Evolutionary conservation across 345 rosid species (phyloP).

Genomic region (Brassica juncea): DNA sequence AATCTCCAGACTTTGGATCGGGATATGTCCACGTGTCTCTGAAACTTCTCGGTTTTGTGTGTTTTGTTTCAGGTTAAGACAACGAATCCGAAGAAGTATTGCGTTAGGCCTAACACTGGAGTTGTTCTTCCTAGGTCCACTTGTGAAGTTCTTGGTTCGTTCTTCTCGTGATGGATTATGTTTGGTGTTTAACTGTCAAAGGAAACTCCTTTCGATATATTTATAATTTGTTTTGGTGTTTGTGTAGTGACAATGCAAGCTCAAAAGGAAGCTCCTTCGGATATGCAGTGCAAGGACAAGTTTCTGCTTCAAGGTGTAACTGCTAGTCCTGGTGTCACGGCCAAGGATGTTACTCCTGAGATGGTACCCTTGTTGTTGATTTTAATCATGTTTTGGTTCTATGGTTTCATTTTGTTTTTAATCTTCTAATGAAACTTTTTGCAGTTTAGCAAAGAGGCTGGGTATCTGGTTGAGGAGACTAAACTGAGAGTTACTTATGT

Average conservation of each 20-base stretch:
- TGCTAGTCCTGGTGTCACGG: constrained; percentile 57
- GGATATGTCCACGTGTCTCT: not conserved
- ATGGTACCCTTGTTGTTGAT: constrained; percentile 44
- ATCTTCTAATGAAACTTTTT: constrained; percentile 20
- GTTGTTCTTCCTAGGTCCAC: constrained; percentile 65
- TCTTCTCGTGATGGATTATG: not conserved
- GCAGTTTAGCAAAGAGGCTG: constrained; percentile 72
- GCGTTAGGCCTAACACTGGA: constrained; percentile 86
- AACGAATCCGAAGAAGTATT: constrained; percentile 82
- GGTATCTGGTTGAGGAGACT: constrained; percentile 66
- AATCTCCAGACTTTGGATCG: not conserved
- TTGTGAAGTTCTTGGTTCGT: constrained; percentile 65
- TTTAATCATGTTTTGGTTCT: no score
- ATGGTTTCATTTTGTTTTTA: not conserved
- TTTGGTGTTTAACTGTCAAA: not conserved
- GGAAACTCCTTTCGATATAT: not conserved
- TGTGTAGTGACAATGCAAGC: constrained; percentile 88
- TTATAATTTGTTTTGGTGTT: not conserved
- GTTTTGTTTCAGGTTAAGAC: constrained; percentile 67
- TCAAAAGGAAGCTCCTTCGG: constrained; percentile 75
- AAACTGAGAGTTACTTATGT: constrained; percentile 73
- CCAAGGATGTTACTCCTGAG: constrained; percentile 66
- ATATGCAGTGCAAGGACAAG: constrained; percentile 90
- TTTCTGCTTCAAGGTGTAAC: constrained; percentile 73
- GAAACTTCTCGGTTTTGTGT: constrained; percentile 16